Percentiles rank a stretch among this genome's conserved stretches.
Evolutionary conservation across 2,329 filamentous ascomycete species (phyloP).

Genomic region (Periglandula ipomoeae): DNA sequence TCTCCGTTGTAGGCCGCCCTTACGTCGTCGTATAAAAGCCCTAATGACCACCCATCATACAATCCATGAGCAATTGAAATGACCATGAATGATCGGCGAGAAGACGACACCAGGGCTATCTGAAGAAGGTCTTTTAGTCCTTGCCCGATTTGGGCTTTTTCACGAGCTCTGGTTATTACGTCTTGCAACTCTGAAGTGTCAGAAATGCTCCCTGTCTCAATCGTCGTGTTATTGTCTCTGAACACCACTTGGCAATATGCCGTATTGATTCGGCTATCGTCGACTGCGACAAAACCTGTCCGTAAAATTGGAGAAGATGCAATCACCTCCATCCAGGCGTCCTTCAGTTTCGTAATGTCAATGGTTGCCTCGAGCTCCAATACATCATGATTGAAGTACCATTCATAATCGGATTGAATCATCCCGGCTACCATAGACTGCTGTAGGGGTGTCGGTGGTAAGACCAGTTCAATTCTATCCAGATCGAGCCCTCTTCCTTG

Average conservation of each 20-base stretch:
- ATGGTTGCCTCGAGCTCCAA: conserved; percentile 48
- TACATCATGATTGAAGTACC: conserved; percentile 82
- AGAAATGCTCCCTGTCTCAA: conserved; percentile 16
- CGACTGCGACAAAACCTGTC: conserved; percentile 61
- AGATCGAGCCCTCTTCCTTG: conserved; percentile 23
- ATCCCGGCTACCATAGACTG: conserved; percentile 81
- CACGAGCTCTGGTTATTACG: conserved; percentile 28
- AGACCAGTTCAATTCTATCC: conserved; percentile 42
- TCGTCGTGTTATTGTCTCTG: conserved; percentile 13
- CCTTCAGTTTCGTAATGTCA: conserved; percentile 45
- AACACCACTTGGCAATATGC: conserved; percentile 41
- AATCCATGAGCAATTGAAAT: conserved; percentile 78
- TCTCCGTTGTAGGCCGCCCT: conserved; percentile 49
- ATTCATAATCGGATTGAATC: conserved; percentile 60
- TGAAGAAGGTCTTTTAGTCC: conserved; percentile 37
- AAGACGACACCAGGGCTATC: conserved; percentile 31
- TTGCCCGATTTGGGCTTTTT: conserved; percentile 25
- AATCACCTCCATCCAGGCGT: conserved; percentile 55
- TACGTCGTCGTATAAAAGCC: conserved; percentile 64
- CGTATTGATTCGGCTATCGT: conserved; percentile 45
- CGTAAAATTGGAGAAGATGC: conserved; percentile 60
- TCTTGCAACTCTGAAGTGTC: conserved; percentile 23
- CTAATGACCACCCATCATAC: conserved; percentile 82
- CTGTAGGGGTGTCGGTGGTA: conserved; percentile 76
- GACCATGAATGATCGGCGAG: conserved; percentile 33